Conservation (phyloP, 1,284 basidiomycete genomes). For the Cryptococcus sp. region DNA sequence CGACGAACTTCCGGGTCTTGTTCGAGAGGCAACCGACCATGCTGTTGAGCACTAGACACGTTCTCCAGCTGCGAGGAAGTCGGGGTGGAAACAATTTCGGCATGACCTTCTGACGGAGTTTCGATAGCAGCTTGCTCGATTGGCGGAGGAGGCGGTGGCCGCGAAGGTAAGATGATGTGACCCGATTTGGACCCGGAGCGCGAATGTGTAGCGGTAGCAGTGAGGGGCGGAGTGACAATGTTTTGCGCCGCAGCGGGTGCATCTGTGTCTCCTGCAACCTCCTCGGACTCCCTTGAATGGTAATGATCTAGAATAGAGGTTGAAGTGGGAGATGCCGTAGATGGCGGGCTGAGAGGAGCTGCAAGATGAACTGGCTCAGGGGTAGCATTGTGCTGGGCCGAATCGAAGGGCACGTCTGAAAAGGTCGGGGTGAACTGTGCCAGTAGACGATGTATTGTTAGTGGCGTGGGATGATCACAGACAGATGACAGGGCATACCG, state of each 20-base stretch:
- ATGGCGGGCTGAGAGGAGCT: no score
- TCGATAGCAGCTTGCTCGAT: constrained; percentile 1
- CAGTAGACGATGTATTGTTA: no score
- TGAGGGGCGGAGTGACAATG: constrained; percentile 11
- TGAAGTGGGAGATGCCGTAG: no score
- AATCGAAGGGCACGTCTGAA: not conserved
- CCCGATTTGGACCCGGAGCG: constrained; percentile 8
- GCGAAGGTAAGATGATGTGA: constrained; percentile 4
- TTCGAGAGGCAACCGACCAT: constrained; percentile 9
- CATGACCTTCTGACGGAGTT: constrained; percentile 16
- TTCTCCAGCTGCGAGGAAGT: constrained; percentile 8
- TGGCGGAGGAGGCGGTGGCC: constrained; percentile 16
- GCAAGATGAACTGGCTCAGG: no score
- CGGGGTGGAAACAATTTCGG: constrained; percentile 19
- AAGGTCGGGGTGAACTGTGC: constrained; percentile 13
- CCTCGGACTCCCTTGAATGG: no score
- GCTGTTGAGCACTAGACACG: constrained; percentile 4
- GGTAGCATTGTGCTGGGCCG: no score
- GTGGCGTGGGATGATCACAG: no score
- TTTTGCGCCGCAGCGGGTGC: not conserved
- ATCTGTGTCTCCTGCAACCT: no score
- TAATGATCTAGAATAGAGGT: no score
- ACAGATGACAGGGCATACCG: constrained; percentile 8
- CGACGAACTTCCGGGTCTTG: constrained; percentile 39
- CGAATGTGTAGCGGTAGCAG: constrained; percentile 4